phyloP scores from a whole-genome alignment of 2,329 filamentous ascomycete species.

The Coniochaeta pulveracea region DNA sequence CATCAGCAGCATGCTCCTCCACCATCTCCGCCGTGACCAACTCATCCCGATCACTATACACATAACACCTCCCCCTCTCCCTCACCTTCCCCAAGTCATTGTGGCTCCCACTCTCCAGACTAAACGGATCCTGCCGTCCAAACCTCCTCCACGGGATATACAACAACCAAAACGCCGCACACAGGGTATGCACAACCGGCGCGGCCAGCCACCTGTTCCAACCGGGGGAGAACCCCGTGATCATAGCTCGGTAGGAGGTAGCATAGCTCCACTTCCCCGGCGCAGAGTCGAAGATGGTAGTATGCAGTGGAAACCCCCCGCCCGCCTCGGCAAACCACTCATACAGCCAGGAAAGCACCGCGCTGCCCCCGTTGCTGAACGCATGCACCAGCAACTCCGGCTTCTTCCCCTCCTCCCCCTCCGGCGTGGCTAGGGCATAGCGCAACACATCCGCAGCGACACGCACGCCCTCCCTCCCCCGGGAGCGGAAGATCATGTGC shows the following conservation, averaged over 20 bases:
- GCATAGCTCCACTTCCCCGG: conserved; percentile 14
- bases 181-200: conserved; percentile 9
- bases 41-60: conserved; percentile 37
- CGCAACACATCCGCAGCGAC: conserved; percentile 12
- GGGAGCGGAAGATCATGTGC: conserved; percentile 12
- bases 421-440: conserved; percentile 4
- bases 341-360: conserved; percentile 12
- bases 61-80: conserved; percentile 35
- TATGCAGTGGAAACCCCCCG: conserved; percentile 8
- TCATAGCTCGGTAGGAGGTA: conserved; percentile 9
- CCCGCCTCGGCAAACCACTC: conserved; percentile 7
- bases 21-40: conserved; percentile 35
- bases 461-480: not conserved
- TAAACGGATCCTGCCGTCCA: no score
- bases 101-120: not conserved
- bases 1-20: conserved; percentile 33
- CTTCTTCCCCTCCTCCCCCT: not conserved
- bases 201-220: conserved; percentile 2
- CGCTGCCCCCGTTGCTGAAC: conserved; percentile 20
- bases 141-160: not conserved
- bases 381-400: conserved; percentile 15
- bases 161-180: conserved; percentile 6
- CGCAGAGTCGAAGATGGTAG: conserved; percentile 15
- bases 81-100: not conserved
- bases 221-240: conserved; percentile 5